A percentile compares a stretch with the other conserved stretches of the same genome.
phyloP scores from a whole-genome alignment of 140 eudicot species.

The Ambrosia hybrid region DNA sequence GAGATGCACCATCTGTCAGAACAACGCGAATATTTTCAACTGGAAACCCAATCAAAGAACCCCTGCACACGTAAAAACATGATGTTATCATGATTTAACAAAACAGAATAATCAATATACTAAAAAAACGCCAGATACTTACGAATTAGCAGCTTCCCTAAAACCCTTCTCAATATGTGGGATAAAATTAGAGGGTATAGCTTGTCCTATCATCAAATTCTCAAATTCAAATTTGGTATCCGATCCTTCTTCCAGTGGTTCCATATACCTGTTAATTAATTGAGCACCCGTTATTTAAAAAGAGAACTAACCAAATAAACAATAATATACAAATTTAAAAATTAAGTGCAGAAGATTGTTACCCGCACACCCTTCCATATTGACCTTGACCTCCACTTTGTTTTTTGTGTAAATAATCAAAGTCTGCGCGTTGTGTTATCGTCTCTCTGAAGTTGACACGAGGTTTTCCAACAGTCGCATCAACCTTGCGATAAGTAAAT shows the following conservation, averaged over 20 bases:
- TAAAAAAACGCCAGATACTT: constrained; percentile 24
- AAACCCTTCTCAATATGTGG: constrained; percentile 98
- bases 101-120: background rate
- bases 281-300: background rate
- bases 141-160: constrained; percentile 97
- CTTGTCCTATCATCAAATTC: constrained; percentile 87
- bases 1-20: constrained; percentile 90
- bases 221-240: constrained; percentile 86
- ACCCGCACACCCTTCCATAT: constrained; percentile 95
- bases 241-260: constrained; percentile 87
- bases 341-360: constrained; percentile 20
- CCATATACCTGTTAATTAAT: constrained; percentile 58
- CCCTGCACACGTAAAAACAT: constrained; percentile 50
- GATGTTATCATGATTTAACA: background rate
- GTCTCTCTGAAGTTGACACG: constrained; percentile 99
- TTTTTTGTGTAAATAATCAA: constrained; percentile 93
- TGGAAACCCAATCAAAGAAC: constrained; percentile 94
- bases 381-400: constrained; percentile 99
- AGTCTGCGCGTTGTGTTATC: constrained; percentile 89
- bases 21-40: constrained; percentile 81
- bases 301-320: background rate
- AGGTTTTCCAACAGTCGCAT: constrained; percentile 86
- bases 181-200: constrained; percentile 77
- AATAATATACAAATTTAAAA: background rate
- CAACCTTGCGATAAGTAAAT: constrained; percentile 32